Base-by-base conservation (phyloP, 176 grass and related monocot genomes). In the Cymbopogon citratus region DNA sequence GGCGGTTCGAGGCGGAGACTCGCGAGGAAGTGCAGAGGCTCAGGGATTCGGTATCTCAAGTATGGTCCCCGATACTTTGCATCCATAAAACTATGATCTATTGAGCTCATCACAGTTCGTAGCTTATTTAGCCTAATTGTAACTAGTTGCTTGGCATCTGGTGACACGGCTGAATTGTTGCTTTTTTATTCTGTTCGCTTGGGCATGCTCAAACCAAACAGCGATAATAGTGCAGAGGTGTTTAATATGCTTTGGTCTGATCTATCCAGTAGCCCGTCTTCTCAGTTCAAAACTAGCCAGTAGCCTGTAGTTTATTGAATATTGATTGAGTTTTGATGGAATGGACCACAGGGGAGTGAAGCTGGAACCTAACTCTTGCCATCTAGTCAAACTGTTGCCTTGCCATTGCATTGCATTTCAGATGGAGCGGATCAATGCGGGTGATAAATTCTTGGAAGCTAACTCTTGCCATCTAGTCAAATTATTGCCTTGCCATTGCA, bases 1-100 rank as follows among this genome's bases (percentile, higher is more conserved):
- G 9, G 69, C 73, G 48, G 75, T 94, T 97, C 86, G 81, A 89
- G 81, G 86, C 72, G 36, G 69, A 80, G 41, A 56, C 85, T 52
- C 85, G 80, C 7, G 76, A 82, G 21, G 87, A 94, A 45, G 85
- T 94, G 79, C 83, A 90, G 87, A 87, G 78, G 25, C 68, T 87
- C 16, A 88, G 74, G 81, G 85, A 87, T 86, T 79, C 73, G 21
- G 85, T 94, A 36, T 91, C 87, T 74, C 74, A 87, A 87, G 94
- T 93, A 93, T 78, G 81, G 75, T 56, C 76, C 85, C 85, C 82
- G 33, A 33, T 78, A 14, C 61, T 63, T 41, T 81, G 19, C 25
- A 25, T 68, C 71, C 51, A 81, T 87, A 64, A 68, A 68, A 49
- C 63, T 79, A 84, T 81, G 11, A 25, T 60, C 56, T 60, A 12